Percentiles rank a stretch among this genome's conserved stretches.
These are phyloP conservation scores for Syzygium jambos DNA, from an alignment of 345 rosid species.

Conservation along the genomic window DNA sequence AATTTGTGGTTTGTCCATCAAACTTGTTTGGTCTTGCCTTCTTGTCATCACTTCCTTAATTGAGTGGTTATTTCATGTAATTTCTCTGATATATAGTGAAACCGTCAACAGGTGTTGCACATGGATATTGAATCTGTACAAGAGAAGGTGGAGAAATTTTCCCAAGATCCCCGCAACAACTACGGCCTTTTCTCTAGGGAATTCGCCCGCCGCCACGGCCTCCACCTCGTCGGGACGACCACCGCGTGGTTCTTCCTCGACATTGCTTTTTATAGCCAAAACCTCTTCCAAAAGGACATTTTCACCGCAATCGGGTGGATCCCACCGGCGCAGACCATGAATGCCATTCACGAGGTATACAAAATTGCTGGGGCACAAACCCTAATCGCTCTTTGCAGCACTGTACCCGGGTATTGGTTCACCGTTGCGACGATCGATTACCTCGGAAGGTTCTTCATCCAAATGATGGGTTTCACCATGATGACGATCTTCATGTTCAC, in stretches of 20 bases:
- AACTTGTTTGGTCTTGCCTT: not conserved
- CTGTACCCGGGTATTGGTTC: constrained; percentile 11
- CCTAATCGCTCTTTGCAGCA: constrained; percentile 9
- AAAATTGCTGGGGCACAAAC: constrained; percentile 5
- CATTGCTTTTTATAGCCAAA: constrained; percentile 16
- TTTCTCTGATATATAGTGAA: not conserved
- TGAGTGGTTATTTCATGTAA: not conserved
- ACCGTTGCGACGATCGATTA: constrained; percentile 5
- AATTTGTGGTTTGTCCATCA: not conserved
- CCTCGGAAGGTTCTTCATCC: constrained; percentile 8
- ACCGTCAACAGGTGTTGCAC: constrained; percentile 1
- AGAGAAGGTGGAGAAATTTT: not conserved
- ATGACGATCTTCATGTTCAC: constrained; percentile 12
- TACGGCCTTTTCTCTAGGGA: constrained; percentile 14
- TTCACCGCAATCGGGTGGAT: constrained; percentile 1
- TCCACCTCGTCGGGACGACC: constrained; percentile 33
- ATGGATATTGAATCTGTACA: constrained; percentile 5
- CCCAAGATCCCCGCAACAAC: not conserved
- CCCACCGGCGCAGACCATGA: not conserved
- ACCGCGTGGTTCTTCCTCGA: constrained; percentile 39
- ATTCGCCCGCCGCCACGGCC: constrained; percentile 29
- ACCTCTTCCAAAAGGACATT: constrained; percentile 40
- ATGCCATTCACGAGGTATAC: not conserved
- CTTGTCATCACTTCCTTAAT: not conserved
- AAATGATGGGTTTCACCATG: constrained; percentile 9